A percentile compares a stretch with the other conserved stretches of the same genome.
phyloP scores from a whole-genome alignment of 2,329 filamentous ascomycete genomes.

The Aspergillus brunneoviolaceus region DNA sequence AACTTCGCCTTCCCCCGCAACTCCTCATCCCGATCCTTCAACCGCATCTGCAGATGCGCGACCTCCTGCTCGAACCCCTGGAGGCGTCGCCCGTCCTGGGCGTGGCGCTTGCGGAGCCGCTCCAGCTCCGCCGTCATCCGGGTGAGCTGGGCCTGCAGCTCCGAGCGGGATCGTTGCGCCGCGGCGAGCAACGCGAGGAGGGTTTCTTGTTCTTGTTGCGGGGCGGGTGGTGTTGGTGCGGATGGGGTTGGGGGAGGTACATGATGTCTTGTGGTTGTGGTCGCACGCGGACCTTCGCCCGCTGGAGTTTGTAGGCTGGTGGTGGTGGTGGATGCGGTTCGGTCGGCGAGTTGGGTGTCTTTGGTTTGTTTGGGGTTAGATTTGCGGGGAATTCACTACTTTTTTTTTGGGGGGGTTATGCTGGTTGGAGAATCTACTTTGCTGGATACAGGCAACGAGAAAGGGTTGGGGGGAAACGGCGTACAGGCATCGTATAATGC shows the following conservation, averaged over 20 bases:
- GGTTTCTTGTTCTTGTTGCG: constrained; percentile 22
- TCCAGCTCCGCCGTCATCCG: constrained; percentile 63
- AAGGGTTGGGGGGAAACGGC: constrained; percentile 14
- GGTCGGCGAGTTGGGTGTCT: constrained; percentile 68
- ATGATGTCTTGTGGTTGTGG: constrained; percentile 22
- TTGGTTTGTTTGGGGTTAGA: background rate
- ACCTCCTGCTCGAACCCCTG: constrained; percentile 63
- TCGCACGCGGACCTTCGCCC: background rate
- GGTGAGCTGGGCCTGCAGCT: constrained; percentile 65
- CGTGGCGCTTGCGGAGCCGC: constrained; percentile 60
- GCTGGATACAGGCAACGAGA: too few relatives aligned
- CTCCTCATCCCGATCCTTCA: constrained; percentile 84
- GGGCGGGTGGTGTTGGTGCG: constrained; percentile 25
- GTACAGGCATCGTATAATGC: constrained; percentile 77
- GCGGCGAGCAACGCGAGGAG: constrained; percentile 65
- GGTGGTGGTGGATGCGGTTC: constrained; percentile 55
- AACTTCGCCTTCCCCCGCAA: constrained; percentile 78
- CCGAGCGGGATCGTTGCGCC: constrained; percentile 70
- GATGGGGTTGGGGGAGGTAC: constrained; percentile 28
- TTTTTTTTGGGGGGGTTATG: background rate
- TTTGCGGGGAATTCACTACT: background rate
- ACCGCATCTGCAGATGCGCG: constrained; percentile 60
- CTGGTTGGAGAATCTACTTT: too few relatives aligned
- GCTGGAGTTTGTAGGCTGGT: constrained; percentile 23
- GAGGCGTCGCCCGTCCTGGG: constrained; percentile 62